These are phyloP conservation scores for Backusella macrospora DNA, from an alignment of 192 early-diverging fungal genomes.

Conservation along the genomic window DNA sequence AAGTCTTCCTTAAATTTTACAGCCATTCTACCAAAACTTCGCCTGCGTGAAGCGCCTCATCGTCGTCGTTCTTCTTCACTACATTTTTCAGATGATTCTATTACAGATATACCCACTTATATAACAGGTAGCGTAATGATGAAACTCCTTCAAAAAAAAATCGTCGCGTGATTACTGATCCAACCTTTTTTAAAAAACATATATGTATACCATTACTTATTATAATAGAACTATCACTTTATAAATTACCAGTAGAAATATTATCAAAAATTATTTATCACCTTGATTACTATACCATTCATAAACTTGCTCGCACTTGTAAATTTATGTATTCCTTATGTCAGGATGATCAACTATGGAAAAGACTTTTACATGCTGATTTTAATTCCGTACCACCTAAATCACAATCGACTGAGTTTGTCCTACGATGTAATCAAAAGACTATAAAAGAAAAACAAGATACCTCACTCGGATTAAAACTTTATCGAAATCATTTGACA, in stretches of 20 bases:
- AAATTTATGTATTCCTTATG: constrained; percentile 5
- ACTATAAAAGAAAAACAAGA: neutral
- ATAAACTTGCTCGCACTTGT: constrained; percentile 16
- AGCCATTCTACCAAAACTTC: constrained; percentile 15
- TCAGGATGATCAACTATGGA: constrained; percentile 25
- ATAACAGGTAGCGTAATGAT: constrained; percentile 6
- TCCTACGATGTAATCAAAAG: neutral
- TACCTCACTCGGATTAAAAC: constrained; percentile 31
- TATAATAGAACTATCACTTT: neutral
- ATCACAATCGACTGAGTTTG: neutral
- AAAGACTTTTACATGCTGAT: constrained; percentile 12
- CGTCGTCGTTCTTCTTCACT: constrained; percentile 15
- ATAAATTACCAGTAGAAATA: constrained; percentile 22
- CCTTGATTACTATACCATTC: constrained; percentile 17
- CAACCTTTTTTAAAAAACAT: neutral
- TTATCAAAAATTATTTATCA: constrained; percentile 19
- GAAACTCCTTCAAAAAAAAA: neutral
- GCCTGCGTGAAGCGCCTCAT: neutral
- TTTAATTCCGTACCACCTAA: constrained; percentile 18
- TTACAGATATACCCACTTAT: neutral
- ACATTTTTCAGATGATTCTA: constrained; percentile 1
- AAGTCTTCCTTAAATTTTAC: constrained; percentile 12
- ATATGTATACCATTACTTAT: neutral
- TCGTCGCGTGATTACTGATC: neutral
- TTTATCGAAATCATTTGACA: constrained; percentile 67